Evolutionary conservation across 2,329 filamentous ascomycete species (phyloP).

Genomic region (Apiospora phragmitis): DNA sequence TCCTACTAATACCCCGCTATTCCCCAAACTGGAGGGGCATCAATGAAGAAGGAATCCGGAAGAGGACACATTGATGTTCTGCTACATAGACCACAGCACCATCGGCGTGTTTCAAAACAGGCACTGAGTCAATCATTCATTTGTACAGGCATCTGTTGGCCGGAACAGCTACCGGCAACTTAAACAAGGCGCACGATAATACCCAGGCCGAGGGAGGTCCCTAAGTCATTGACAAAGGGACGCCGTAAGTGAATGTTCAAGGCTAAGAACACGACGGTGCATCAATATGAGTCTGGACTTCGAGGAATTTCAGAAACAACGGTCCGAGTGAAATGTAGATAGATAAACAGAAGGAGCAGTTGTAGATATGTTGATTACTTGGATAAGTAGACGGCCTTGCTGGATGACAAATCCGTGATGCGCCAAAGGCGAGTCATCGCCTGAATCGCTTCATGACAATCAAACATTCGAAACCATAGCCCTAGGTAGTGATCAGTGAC

Average conservation of each 20-base stretch:
- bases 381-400: background rate
- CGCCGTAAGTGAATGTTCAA: background rate
- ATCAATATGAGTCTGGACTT: background rate
- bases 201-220: background rate
- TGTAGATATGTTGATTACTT: background rate
- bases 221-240: background rate
- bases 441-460: background rate
- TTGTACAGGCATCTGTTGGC: background rate
- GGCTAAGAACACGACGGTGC: background rate
- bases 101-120: background rate
- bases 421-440: background rate
- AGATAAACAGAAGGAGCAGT: background rate
- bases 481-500: background rate
- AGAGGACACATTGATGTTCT: background rate
- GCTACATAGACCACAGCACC: background rate
- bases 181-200: background rate
- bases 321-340: too few species aligned
- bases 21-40: background rate
- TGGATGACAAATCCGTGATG: background rate
- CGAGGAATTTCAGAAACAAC: background rate
- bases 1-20: background rate
- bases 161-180: background rate
- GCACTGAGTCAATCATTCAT: background rate
- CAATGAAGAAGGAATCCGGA: background rate
- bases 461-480: background rate